phyloP scores from a whole-genome alignment of 345 rosid species.

The Dipteronia sinensis region DNA sequence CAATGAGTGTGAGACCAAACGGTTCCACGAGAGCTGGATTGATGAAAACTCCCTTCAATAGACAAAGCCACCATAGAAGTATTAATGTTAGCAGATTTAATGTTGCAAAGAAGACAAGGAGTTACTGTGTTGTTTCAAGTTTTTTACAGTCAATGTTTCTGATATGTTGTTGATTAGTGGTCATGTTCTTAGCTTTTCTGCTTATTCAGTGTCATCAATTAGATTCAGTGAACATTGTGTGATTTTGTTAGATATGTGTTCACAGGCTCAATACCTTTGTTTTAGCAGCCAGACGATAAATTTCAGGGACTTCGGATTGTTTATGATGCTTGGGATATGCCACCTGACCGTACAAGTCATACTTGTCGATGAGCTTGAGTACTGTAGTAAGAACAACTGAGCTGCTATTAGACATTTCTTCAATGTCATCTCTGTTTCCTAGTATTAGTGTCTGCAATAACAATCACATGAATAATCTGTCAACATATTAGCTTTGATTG shows the following conservation, averaged over 20 bases:
- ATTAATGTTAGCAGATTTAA: conserved; percentile 30
- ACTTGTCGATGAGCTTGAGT: conserved; percentile 68
- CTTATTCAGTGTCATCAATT: not conserved
- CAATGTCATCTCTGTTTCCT: conserved; percentile 70
- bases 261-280: conserved; percentile 47
- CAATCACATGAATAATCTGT: not conserved
- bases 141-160: not conserved
- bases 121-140: conserved; percentile 3
- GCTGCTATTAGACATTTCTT: conserved; percentile 61
- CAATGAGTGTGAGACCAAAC: conserved; percentile 69
- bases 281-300: conserved; percentile 70
- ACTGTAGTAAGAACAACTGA: conserved; percentile 57
- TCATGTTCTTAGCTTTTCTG: not conserved
- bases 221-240: not conserved
- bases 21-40: conserved; percentile 79
- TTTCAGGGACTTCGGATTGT: conserved; percentile 70
- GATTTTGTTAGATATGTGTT: not conserved
- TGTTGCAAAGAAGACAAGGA: conserved; percentile 8
- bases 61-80: conserved; percentile 29
- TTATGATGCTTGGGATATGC: conserved; percentile 80
- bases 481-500: conserved; percentile 16
- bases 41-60: conserved; percentile 70
- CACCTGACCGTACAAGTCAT: conserved; percentile 68
- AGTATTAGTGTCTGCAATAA: conserved; percentile 59
- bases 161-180: not conserved